phyloP scores from a whole-genome alignment of 441 rosid genomes.

The Pelargonium cotyledonis region DNA sequence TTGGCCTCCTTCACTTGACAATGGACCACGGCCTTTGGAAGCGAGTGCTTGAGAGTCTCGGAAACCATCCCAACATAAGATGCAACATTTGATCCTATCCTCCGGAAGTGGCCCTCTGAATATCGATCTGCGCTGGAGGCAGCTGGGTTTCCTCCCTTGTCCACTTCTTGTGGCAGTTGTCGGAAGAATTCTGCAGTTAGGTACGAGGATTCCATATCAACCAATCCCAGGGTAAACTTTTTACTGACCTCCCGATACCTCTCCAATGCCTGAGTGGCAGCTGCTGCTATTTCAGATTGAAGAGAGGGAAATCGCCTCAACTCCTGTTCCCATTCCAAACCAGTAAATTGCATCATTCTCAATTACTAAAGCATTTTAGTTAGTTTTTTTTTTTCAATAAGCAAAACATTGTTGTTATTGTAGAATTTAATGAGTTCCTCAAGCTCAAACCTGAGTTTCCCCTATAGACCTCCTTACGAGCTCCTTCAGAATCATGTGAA shows the following conservation, averaged over 20 bases:
- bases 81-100: slow-evolving; percentile 89
- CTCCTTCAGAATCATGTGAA: slow-evolving; percentile 88
- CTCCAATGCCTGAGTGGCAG: slow-evolving; percentile 85
- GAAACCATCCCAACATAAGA: slow-evolving; percentile 86
- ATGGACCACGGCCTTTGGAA: slow-evolving; percentile 92
- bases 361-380: too few species aligned
- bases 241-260: slow-evolving; percentile 90
- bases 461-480: slow-evolving; percentile 90
- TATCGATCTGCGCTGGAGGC: slow-evolving; percentile 53
- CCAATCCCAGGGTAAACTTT: slow-evolving; percentile 73
- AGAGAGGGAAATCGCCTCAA: slow-evolving; percentile 89
- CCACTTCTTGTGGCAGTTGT: slow-evolving; percentile 74
- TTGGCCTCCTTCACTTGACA: slow-evolving; percentile 95
- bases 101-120: slow-evolving; percentile 75
- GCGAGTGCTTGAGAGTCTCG: slow-evolving; percentile 73
- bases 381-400: too few species aligned
- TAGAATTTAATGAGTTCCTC: not conserved
- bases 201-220: slow-evolving; percentile 98
- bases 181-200: slow-evolving; percentile 95
- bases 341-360: not conserved
- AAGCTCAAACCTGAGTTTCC: slow-evolving; percentile 67
- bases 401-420: not conserved
- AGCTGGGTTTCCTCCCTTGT: slow-evolving; percentile 45
- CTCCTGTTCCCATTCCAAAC: slow-evolving; percentile 47
- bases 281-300: slow-evolving; percentile 78